A percentile compares a stretch with the other conserved stretches of the same genome.
phyloP scores from a whole-genome alignment of 495 filamentous ascomycete species.

The Aspergillus egyptiacus region DNA sequence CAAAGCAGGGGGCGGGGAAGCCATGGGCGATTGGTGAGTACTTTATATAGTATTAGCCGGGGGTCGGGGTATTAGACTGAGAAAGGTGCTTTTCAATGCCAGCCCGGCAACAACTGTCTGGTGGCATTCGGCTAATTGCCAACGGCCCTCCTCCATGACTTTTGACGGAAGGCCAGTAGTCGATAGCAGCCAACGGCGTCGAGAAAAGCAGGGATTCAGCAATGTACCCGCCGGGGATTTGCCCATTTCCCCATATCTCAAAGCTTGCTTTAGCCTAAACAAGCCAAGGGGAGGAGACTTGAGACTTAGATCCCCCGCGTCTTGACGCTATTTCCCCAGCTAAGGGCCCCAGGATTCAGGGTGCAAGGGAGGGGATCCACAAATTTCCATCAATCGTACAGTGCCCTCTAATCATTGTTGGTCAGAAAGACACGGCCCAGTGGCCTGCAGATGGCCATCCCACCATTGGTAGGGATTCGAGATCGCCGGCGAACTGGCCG shows the following conservation, averaged over 20 bases:
- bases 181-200: not conserved
- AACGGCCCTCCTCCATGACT: not conserved
- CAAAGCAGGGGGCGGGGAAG: not conserved
- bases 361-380: not conserved
- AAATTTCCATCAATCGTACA: not conserved
- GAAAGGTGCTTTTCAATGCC: not conserved
- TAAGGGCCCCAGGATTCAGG: not conserved
- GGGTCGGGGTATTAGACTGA: not conserved
- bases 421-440: not conserved
- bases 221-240: constrained; percentile 5
- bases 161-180: not conserved
- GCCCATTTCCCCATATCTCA: constrained; percentile 3
- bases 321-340: constrained; percentile 1
- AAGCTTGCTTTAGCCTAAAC: not conserved
- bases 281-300: not conserved
- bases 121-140: not conserved
- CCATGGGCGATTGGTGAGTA: too few relatives aligned
- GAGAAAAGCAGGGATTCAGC: not conserved
- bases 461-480: too few relatives aligned
- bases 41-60: not conserved
- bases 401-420: not conserved
- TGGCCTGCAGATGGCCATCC: not conserved
- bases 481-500: too few relatives aligned
- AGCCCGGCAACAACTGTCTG: not conserved
- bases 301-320: not conserved